Percentiles rank a stretch among this genome's conserved stretches.
phyloP scores from a whole-genome alignment of 2,329 filamentous ascomycete species.

The Neobulgaria alba region DNA sequence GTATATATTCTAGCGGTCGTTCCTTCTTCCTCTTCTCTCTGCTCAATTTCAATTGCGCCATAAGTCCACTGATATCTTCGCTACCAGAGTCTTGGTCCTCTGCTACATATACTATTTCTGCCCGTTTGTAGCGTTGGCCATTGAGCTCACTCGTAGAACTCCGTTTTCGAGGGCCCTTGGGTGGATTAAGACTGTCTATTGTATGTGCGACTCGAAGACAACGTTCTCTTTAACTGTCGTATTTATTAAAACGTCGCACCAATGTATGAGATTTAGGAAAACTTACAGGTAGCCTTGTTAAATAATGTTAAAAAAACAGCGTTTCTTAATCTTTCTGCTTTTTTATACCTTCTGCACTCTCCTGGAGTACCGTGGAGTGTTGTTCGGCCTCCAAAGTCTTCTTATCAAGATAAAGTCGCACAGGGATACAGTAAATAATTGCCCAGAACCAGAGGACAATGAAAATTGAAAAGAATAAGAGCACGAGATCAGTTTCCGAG shows the following conservation, averaged over 20 bases:
- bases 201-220: background rate
- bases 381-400: no score
- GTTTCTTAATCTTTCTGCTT: background rate
- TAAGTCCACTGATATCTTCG: background rate
- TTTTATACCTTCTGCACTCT: background rate
- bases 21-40: background rate
- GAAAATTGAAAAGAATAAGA: no score
- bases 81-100: background rate
- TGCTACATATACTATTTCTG: background rate
- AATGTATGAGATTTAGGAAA: background rate
- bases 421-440: no score
- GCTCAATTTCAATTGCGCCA: background rate
- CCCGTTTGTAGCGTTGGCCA: background rate
- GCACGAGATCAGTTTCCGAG: no score
- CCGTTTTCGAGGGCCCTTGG: background rate
- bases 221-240: background rate
- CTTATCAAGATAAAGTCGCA: no score
- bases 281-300: background rate
- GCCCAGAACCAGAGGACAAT: no score
- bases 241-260: background rate
- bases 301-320: background rate
- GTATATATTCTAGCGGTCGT: background rate
- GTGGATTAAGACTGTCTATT: background rate
- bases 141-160: background rate
- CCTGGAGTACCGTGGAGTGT: no score